Conservation (phyloP, 306 rosid genomes). For the Leucaena leucocephala region DNA sequence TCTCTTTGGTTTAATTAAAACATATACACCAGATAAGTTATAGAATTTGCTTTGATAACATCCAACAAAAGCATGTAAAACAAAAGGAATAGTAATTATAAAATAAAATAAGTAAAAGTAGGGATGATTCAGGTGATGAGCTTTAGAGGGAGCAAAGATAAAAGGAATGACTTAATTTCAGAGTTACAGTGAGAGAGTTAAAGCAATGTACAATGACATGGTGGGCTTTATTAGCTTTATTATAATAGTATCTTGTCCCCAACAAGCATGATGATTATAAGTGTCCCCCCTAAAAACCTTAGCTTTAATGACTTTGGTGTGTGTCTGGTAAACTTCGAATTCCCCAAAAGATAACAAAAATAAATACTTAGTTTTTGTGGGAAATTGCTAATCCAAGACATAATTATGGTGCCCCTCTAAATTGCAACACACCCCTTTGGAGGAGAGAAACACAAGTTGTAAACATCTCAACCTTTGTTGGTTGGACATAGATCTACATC, state of each 20-base stretch:
- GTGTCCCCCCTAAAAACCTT: slow-evolving; percentile 14
- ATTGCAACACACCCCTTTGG: slow-evolving; percentile 11
- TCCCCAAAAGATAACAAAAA: slow-evolving; percentile 34
- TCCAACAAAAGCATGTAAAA: too few relatives aligned
- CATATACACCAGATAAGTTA: too few relatives aligned
- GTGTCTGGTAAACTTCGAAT: slow-evolving; percentile 33
- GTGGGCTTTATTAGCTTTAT: neutral
- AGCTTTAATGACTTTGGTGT: slow-evolving; percentile 23
- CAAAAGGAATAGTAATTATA: neutral
- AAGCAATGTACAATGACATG: neutral
- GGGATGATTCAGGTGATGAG: slow-evolving; percentile 5
- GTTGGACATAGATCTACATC: slow-evolving; percentile 20
- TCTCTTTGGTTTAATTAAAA: too few relatives aligned
- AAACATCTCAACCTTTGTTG: slow-evolving; percentile 30
- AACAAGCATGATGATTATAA: neutral
- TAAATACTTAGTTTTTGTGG: neutral
- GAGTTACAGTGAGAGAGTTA: neutral
- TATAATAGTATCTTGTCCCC: slow-evolving; percentile 1
- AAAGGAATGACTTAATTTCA: slow-evolving; percentile 1
- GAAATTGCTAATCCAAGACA: slow-evolving; percentile 31
- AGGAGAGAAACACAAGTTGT: slow-evolving; percentile 14
- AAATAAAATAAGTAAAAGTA: neutral
- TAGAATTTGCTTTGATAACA: too few relatives aligned
- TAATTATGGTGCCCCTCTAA: slow-evolving; percentile 28
- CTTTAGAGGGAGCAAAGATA: slow-evolving; percentile 1